Percentiles rank a stretch among this genome's conserved stretches.
These are phyloP conservation scores for Clitopilus passeckerianus DNA, from an alignment of 768 basidiomycete species.

Conservation along the genomic window DNA sequence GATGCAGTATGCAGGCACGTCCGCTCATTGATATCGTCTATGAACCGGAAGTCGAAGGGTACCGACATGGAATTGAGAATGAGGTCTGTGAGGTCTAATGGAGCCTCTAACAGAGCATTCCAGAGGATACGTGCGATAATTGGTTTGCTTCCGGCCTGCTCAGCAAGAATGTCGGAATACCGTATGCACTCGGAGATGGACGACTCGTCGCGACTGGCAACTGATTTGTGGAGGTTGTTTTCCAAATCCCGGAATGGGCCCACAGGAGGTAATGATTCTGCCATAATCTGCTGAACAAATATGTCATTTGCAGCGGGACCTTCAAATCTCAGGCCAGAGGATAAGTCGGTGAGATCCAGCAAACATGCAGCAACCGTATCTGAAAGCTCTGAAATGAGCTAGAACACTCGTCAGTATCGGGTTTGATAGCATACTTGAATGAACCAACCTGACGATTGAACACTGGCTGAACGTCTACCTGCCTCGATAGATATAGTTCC, in stretches of 20 bases:
- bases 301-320: slow-evolving; percentile 73
- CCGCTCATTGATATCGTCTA: slow-evolving; percentile 96
- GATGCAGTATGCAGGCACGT: slow-evolving; percentile 93
- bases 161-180: slow-evolving; percentile 62
- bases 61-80: slow-evolving; percentile 61
- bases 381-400: slow-evolving; percentile 94
- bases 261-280: slow-evolving; percentile 54
- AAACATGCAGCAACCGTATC: slow-evolving; percentile 87
- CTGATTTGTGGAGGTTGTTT: slow-evolving; percentile 76
- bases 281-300: slow-evolving; percentile 64
- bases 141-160: slow-evolving; percentile 53
- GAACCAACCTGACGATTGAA: slow-evolving; percentile 89
- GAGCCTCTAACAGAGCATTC: slow-evolving; percentile 85
- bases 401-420: slow-evolving; percentile 9
- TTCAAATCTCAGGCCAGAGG: slow-evolving; percentile 73
- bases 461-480: slow-evolving; percentile 98
- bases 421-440: background rate
- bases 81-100: slow-evolving; percentile 64
- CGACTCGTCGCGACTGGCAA: slow-evolving; percentile 53
- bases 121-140: slow-evolving; percentile 91
- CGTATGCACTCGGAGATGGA: slow-evolving; percentile 66
- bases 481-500: slow-evolving; percentile 91
- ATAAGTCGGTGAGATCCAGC: slow-evolving; percentile 72
- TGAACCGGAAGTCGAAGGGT: slow-evolving; percentile 84
- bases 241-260: slow-evolving; percentile 87